These are phyloP conservation scores for Phytophthora syringae DNA, from an alignment of 352 stramenopile species.

Conservation along the genomic window DNA sequence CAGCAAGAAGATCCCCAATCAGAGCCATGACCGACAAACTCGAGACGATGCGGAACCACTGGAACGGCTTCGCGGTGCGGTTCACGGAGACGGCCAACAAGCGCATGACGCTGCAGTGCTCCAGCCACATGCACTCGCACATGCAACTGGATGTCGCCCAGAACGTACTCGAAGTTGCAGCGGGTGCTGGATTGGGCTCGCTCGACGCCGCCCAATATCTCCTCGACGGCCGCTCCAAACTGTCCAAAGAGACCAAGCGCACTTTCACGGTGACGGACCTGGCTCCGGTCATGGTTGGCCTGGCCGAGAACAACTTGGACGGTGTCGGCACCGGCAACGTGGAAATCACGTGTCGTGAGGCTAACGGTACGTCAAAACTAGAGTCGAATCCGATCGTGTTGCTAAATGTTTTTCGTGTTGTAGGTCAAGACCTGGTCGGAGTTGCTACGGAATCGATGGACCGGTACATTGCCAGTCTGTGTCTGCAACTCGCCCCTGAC, in stretches of 20 bases:
- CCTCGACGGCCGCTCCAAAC: conserved; percentile 18
- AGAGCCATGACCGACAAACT: conserved; percentile 19
- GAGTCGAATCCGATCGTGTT: no score
- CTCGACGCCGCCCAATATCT: conserved; percentile 41
- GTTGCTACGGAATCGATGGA: conserved; percentile 44
- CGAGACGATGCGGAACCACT: conserved; percentile 28
- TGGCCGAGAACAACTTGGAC: conserved; percentile 42
- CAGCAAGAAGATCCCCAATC: background rate
- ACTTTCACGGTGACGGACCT: conserved; percentile 51
- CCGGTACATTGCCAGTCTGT: conserved; percentile 59
- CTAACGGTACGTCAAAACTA: conserved; percentile 37
- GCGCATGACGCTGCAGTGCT: conserved; percentile 55
- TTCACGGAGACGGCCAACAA: conserved; percentile 64
- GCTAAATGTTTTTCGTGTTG: conserved; percentile 2
- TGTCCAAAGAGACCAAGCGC: conserved; percentile 31
- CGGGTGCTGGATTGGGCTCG: conserved; percentile 54
- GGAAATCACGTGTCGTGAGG: conserved; percentile 39
- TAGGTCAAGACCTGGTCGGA: conserved; percentile 49
- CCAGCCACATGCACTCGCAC: conserved; percentile 49
- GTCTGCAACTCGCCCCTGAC: conserved; percentile 55
- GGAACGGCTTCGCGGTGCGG: conserved; percentile 41
- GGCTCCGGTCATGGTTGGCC: conserved; percentile 47
- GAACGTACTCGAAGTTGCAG: conserved; percentile 56
- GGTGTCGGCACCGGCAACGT: conserved; percentile 9
- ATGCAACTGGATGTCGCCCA: conserved; percentile 52